Evolutionary conservation across 352 stramenopile genomes (phyloP).

Genomic region (Pythium graminicola): DNA sequence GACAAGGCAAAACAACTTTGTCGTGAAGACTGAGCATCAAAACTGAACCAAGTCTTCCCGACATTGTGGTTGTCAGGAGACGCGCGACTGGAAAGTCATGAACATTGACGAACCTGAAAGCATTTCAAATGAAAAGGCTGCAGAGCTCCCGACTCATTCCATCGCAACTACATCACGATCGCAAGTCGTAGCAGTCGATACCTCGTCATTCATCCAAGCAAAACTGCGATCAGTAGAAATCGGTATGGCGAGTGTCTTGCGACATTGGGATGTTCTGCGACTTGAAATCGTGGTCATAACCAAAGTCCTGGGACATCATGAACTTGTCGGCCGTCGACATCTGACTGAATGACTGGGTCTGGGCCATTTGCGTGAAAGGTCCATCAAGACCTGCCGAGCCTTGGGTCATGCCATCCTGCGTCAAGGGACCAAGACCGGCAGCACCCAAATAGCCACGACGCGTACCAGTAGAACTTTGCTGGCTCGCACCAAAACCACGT

Average conservation of each 20-base stretch:
- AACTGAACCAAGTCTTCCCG: too few species aligned
- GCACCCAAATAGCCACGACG: slow-evolving; percentile 25
- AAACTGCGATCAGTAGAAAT: slow-evolving; percentile 58
- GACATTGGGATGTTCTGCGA: slow-evolving; percentile 80
- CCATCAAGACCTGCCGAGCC: slow-evolving; percentile 51
- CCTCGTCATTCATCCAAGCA: background rate
- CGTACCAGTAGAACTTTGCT: slow-evolving; percentile 8
- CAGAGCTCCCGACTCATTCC: too few species aligned
- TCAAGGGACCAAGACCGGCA: slow-evolving; percentile 57
- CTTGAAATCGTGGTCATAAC: slow-evolving; percentile 75
- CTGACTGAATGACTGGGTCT: slow-evolving; percentile 84
- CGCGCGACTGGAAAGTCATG: too few species aligned
- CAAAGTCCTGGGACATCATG: slow-evolving; percentile 81
- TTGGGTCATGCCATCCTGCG: slow-evolving; percentile 70
- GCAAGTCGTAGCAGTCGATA: background rate
- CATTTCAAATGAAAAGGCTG: too few species aligned
- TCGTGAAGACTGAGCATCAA: too few species aligned
- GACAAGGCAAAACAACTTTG: too few species aligned
- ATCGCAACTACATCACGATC: too few species aligned
- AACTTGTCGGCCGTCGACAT: slow-evolving; percentile 73
- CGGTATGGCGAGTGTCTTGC: slow-evolving; percentile 52
- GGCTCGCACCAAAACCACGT: slow-evolving; percentile 23
- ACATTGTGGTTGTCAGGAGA: too few species aligned
- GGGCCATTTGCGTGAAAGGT: slow-evolving; percentile 70
- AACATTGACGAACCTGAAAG: too few species aligned